Conservation (phyloP, 495 filamentous ascomycete genomes). For the Neurospora hispaniola region DNA sequence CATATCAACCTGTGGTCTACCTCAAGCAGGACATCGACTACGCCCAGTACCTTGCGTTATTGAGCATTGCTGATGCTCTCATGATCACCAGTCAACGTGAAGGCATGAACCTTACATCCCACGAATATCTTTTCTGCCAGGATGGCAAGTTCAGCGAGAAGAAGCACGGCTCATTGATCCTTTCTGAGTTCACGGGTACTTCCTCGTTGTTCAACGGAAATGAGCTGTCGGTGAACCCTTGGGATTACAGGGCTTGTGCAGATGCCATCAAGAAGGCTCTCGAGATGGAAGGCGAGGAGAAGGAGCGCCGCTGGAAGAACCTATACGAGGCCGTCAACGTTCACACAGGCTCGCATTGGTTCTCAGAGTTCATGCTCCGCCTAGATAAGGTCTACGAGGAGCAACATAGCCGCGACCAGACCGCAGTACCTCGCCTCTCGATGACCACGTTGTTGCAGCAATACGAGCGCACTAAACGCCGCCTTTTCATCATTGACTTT, state of each 20-base stretch:
- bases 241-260: conserved; percentile 80
- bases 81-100: conserved; percentile 91
- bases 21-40: conserved; percentile 89
- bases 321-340: conserved; percentile 65
- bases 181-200: conserved; percentile 90
- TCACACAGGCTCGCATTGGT: conserved; percentile 78
- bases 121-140: conserved; percentile 88
- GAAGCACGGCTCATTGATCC: conserved; percentile 76
- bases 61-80: conserved; percentile 77
- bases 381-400: conserved; percentile 67
- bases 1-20: conserved; percentile 87
- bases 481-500: conserved; percentile 83
- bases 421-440: conserved; percentile 73
- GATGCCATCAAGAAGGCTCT: conserved; percentile 72
- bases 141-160: conserved; percentile 64
- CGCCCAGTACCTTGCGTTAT: conserved; percentile 76
- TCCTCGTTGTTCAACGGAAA: conserved; percentile 69
- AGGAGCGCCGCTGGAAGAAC: conserved; percentile 59
- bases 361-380: conserved; percentile 55
- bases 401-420: conserved; percentile 70
- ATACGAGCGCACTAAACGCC: conserved; percentile 52
- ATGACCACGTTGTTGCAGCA: conserved; percentile 47
- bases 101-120: conserved; percentile 89
- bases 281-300: conserved; percentile 63
- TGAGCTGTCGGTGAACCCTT: conserved; percentile 79